phyloP scores from a whole-genome alignment of 2,329 filamentous ascomycete genomes.

The Venturiaceae sp. region DNA sequence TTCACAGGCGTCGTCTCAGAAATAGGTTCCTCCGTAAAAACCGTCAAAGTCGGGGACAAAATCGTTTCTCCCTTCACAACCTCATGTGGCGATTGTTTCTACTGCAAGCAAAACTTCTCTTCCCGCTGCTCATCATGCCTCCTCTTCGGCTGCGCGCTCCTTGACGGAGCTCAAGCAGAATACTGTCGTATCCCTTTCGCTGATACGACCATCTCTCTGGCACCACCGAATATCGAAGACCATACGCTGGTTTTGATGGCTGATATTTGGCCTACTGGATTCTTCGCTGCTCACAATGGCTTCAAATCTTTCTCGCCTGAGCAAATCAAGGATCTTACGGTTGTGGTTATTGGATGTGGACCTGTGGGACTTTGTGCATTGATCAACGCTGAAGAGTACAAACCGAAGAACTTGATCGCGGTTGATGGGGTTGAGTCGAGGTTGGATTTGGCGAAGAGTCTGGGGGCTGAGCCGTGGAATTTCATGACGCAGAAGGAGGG shows the following conservation, averaged over 20 bases:
- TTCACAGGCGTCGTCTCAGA: conserved; percentile 70
- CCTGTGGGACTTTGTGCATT: conserved; percentile 72
- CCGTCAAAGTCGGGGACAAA: conserved; percentile 62
- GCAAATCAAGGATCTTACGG: conserved; percentile 55
- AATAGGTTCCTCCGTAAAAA: conserved; percentile 56
- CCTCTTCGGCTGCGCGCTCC: conserved; percentile 58
- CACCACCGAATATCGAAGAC: conserved; percentile 65
- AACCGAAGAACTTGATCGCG: conserved; percentile 66
- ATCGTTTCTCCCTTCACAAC: conserved; percentile 74
- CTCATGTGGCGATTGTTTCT: conserved; percentile 61
- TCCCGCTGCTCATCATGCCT: conserved; percentile 63
- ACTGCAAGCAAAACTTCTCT: conserved; percentile 67
- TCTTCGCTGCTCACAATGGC: conserved; percentile 71
- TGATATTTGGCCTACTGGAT: conserved; percentile 80
- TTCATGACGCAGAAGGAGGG: conserved; percentile 48
- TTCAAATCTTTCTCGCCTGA: conserved; percentile 52
- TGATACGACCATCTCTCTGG: conserved; percentile 69
- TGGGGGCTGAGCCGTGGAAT: conserved; percentile 79
- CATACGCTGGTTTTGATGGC: conserved; percentile 77
- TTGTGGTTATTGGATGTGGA: conserved; percentile 77
- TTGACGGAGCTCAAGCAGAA: conserved; percentile 76
- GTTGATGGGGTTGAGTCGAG: conserved; percentile 70
- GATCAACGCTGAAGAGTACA: conserved; percentile 64
- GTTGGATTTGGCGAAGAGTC: conserved; percentile 58
- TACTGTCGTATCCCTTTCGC: conserved; percentile 69